A percentile compares a stretch with the other conserved stretches of the same genome.
phyloP scores from a whole-genome alignment of 75 land plant genomes.

The Chamaecyparis obtusa region DNA sequence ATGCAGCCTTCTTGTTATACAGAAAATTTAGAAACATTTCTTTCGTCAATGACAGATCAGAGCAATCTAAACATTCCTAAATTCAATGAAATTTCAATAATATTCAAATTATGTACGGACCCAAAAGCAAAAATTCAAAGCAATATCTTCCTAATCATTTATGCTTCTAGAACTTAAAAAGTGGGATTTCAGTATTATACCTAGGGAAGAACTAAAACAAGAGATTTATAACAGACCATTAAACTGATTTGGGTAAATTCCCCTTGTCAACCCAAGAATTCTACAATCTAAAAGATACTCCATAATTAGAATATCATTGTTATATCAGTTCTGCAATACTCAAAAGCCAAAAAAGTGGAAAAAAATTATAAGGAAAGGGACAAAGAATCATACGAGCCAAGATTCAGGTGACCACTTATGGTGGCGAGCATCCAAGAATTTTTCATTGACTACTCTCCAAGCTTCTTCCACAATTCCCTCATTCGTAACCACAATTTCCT shows the following conservation, averaged over 20 bases:
- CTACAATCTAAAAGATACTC: no score
- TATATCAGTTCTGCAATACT: neutral
- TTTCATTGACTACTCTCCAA: slow-evolving; percentile 84
- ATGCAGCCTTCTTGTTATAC: neutral
- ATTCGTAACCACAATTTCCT: slow-evolving; percentile 37
- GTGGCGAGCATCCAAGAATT: slow-evolving; percentile 68
- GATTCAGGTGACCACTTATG: slow-evolving; percentile 73
- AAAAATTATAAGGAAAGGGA: neutral
- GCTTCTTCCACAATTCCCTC: slow-evolving; percentile 90
- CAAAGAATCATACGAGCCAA: slow-evolving; percentile 61
- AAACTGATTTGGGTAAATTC: neutral
- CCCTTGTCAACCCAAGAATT: neutral
- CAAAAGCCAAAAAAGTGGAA: neutral
- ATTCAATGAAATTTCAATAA: no score
- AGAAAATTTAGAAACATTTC: neutral
- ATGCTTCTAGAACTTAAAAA: no score
- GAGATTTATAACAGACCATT: neutral
- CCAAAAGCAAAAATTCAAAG: slow-evolving; percentile 1
- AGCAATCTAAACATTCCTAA: neutral
- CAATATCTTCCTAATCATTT: neutral
- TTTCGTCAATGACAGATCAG: neutral
- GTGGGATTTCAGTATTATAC: neutral
- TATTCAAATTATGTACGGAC: neutral
- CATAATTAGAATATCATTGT: no score
- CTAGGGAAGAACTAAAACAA: neutral